Base-by-base conservation (phyloP, 192 early-diverging fungal species). In the Coemansia sp. region DNA sequence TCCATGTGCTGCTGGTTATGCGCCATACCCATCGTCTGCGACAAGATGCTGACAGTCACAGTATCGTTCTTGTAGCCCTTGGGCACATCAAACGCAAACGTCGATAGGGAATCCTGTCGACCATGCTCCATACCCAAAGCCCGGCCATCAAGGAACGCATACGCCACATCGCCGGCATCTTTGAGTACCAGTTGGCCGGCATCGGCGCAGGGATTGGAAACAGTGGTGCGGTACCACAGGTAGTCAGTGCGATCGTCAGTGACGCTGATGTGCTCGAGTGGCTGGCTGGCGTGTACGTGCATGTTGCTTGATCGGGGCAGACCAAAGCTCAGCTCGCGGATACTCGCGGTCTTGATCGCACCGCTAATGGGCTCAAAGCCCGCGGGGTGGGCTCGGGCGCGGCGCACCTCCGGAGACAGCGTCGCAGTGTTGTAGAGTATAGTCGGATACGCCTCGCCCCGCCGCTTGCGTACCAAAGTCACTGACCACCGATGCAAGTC, bases 11-110 rank as follows among this genome's bases (percentile, higher is more conserved):
- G 48, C 55, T 74, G 62, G 64, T 74, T 74, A 67, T 83, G 72
- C 53, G 72, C 72, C 67, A 76, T 70, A 4, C 80, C 80, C 80
- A 83, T 83, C 55, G 75, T 83, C 69, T 77, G 72, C 51, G 76
- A 63, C 63, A 83, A 62, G 8, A 83, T 58, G 42, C 58, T 44
- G 5, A 83, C 50, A 8, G 59, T 58, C 25, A 68, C 70, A 1
- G 31, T 23, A 11, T 53, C 45, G 41, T 60, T 53, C 19, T 10
- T 15, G 12, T 23, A 11, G 15, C 3, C 3, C 6, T 32, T 60
- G 6, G 71, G 63, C 15, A 73, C 38, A 12, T 66, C 64, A 15
- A 78, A 70, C 0, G 67, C 42, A 62, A 73, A 73, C n/a, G 63
- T 78, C 39, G 76, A 60, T 53, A 70, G 38, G 6, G 23, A 14